phyloP scores from a whole-genome alignment of 306 rosid species.

The Clitoria ternatea region DNA sequence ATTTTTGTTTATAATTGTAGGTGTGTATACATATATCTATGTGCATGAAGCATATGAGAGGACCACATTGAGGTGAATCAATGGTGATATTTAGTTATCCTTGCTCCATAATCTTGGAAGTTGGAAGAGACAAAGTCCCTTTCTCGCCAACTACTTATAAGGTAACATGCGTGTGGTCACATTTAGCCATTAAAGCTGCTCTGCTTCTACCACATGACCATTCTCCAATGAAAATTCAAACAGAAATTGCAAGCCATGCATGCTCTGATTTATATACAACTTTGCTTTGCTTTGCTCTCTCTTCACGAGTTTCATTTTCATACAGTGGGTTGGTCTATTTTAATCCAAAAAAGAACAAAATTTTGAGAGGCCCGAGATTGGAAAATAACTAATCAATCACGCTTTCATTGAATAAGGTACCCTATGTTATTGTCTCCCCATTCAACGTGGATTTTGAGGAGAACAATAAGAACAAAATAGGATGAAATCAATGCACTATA shows the following conservation, averaged over 20 bases:
- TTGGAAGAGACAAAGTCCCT: slow-evolving; percentile 28
- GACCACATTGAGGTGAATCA: slow-evolving; percentile 12
- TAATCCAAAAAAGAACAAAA: slow-evolving; percentile 14
- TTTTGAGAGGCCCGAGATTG: not conserved
- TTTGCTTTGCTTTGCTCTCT: not conserved
- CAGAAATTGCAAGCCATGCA: not conserved
- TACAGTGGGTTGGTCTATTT: not conserved
- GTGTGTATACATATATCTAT: not conserved
- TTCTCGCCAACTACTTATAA: slow-evolving; percentile 35
- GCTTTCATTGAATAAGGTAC: not conserved
- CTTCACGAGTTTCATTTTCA: slow-evolving; percentile 24
- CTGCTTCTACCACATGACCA: not conserved
- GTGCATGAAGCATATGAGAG: not conserved
- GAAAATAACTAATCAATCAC: slow-evolving; percentile 15
- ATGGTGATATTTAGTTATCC: not conserved
- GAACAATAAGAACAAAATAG: slow-evolving; percentile 12
- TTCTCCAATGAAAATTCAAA: slow-evolving; percentile 23
- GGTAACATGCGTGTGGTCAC: slow-evolving; percentile 23
- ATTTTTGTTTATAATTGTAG: not conserved
- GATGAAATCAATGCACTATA: not conserved
- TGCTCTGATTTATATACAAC: not conserved
- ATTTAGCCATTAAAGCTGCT: slow-evolving; percentile 32
- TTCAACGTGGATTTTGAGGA: not conserved
- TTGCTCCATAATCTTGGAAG: slow-evolving; percentile 1
- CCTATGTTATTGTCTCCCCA: not conserved